phyloP scores from a whole-genome alignment of 164 flowering plant genomes.

The Liriodendron chinense region DNA sequence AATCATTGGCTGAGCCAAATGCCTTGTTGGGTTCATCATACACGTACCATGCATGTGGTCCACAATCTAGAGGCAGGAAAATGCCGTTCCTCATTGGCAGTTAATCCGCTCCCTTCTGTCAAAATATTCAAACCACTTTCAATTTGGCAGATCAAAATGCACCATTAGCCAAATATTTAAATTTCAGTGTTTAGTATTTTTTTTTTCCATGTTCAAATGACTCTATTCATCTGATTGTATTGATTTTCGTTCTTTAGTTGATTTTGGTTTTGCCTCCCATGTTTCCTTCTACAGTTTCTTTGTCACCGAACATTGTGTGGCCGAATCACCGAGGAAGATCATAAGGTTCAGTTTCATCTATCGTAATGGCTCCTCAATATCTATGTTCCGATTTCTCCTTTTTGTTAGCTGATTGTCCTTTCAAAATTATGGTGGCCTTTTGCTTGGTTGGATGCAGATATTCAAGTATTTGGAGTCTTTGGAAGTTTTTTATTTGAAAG shows the following conservation, averaged over 20 bases:
- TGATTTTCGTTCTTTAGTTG: not conserved
- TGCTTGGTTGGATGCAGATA: constrained; percentile 37
- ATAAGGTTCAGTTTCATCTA: constrained; percentile 49
- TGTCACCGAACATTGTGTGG: constrained; percentile 83
- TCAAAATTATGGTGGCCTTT: not conserved
- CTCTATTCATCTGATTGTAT: not conserved
- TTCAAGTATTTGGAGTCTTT: constrained; percentile 71
- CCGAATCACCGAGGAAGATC: constrained; percentile 76
- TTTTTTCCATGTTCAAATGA: not conserved
- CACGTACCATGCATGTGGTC: too few relatives aligned
- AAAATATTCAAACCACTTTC: not conserved
- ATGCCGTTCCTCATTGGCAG: not conserved
- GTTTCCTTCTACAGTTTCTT: constrained; percentile 51
- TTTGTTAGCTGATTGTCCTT: not conserved
- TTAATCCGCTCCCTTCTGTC: not conserved
- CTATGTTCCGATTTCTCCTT: not conserved
- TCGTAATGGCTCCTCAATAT: not conserved
- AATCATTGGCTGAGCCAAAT: too few relatives aligned
- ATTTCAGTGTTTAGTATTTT: not conserved
- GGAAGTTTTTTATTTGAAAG: constrained; percentile 81
- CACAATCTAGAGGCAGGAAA: too few relatives aligned
- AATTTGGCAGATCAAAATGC: not conserved
- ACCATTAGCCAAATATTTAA: too few relatives aligned
- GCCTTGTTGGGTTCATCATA: too few relatives aligned
- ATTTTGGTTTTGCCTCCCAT: constrained; percentile 7